Conservation (phyloP, 805 yeast species). For the Wickerhamomyces sydowiorum region DNA sequence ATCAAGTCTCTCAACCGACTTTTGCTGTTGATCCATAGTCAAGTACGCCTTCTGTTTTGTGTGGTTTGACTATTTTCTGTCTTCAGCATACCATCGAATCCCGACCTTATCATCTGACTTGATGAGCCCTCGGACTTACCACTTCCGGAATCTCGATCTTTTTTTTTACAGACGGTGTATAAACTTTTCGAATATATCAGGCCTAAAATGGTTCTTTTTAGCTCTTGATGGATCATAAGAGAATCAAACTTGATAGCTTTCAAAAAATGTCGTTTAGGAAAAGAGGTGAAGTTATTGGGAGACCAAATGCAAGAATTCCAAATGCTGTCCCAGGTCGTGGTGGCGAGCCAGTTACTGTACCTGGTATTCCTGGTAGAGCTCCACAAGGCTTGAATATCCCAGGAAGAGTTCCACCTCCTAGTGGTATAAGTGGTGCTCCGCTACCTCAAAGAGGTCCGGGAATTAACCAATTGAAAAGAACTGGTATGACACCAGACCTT, state of each 20-base stretch:
- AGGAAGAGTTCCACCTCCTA: slow-evolving; percentile 7
- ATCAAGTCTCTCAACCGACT: too few species aligned
- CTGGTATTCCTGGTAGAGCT: not conserved
- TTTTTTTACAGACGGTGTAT: not conserved
- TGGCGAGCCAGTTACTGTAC: slow-evolving; percentile 2
- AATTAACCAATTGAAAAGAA: not conserved
- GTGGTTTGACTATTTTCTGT: not conserved
- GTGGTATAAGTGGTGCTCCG: not conserved
- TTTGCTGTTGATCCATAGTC: not conserved
- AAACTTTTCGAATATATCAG: too few species aligned
- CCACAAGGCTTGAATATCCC: slow-evolving; percentile 4
- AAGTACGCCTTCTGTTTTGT: not conserved
- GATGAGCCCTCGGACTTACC: not conserved
- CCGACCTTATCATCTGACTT: not conserved
- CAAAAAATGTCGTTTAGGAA: slow-evolving; percentile 50
- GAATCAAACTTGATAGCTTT: not conserved
- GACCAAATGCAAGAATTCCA: slow-evolving; percentile 11
- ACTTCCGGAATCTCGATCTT: not conserved
- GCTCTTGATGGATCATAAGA: not conserved
- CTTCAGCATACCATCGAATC: not conserved
- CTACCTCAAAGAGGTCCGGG: slow-evolving; percentile 5
- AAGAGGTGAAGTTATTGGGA: slow-evolving; percentile 43
- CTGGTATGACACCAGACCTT: not conserved
- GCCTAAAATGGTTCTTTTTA: too few species aligned
- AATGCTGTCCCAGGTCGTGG: slow-evolving; percentile 13